Conservation (phyloP, 2,329 filamentous ascomycete species). For the Neopestalotiopsis sp. region DNA sequence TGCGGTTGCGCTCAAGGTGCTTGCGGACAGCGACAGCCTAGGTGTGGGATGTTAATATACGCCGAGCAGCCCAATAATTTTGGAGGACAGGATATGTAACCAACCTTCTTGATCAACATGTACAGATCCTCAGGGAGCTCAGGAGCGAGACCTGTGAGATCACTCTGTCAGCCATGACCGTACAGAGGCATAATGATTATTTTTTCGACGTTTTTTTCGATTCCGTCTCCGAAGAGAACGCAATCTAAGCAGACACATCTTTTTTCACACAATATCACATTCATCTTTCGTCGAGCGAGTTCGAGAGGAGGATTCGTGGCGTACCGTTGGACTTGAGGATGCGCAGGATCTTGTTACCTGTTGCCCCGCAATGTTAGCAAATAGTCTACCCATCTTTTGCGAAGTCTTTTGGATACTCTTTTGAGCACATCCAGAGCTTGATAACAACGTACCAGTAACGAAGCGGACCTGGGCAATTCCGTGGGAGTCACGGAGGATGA, state of each 20-base stretch:
- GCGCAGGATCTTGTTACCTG: slow-evolving; percentile 99
- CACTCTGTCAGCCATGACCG: slow-evolving; percentile 95
- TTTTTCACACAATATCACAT: slow-evolving; percentile 8
- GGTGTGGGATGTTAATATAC: slow-evolving; percentile 25
- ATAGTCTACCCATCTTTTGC: slow-evolving; percentile 1
- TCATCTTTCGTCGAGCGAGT: slow-evolving; percentile 21
- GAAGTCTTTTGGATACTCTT: not conserved
- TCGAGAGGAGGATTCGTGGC: slow-evolving; percentile 50
- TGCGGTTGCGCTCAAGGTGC: slow-evolving; percentile 99
- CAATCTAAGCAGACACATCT: slow-evolving; percentile 3
- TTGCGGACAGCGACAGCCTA: slow-evolving; percentile 98
- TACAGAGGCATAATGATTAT: slow-evolving; percentile 73
- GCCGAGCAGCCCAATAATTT: not conserved
- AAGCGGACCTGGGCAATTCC: slow-evolving; percentile 98
- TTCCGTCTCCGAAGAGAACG: slow-evolving; percentile 5
- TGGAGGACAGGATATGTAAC: slow-evolving; percentile 20
- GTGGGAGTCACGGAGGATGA: slow-evolving; percentile 96
- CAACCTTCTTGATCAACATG: slow-evolving; percentile 99
- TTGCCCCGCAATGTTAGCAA: slow-evolving; percentile 43
- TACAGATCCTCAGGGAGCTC: slow-evolving; percentile 99
- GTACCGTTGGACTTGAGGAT: slow-evolving; percentile 98
- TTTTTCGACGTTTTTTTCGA: not conserved
- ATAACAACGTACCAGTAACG: slow-evolving; percentile 73
- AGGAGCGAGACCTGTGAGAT: slow-evolving; percentile 93
- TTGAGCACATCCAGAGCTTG: not conserved